phyloP scores from a whole-genome alignment of 768 basidiomycete species.

The Imleria badia region DNA sequence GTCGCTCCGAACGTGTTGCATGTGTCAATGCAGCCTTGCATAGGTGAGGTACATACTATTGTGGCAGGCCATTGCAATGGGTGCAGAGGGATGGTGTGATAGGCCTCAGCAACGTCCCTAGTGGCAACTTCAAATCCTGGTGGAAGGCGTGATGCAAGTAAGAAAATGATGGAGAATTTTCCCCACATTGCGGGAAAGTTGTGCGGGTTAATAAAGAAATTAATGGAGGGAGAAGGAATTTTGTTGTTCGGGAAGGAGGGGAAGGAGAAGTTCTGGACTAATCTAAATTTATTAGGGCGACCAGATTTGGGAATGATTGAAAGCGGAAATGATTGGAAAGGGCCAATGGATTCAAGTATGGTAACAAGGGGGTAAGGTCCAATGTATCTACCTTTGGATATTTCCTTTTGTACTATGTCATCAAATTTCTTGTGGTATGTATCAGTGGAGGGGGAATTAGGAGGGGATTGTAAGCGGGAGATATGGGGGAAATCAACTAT shows the following conservation, averaged over 20 bases:
- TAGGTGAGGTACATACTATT: neutral
- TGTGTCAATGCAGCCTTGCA: neutral
- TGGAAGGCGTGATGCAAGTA: neutral
- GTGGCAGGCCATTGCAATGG: neutral
- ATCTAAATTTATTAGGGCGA: no score
- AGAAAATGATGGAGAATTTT: neutral
- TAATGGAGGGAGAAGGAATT: neutral
- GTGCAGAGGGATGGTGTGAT: neutral
- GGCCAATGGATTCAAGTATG: neutral
- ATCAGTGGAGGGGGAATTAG: no score
- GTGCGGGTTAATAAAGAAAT: fast-evolving
- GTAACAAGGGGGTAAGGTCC: neutral
- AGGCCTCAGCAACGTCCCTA: neutral
- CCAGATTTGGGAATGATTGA: neutral
- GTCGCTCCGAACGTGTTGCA: neutral
- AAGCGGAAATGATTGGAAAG: neutral
- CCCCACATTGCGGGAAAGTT: neutral
- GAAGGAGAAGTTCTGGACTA: neutral
- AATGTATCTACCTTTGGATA: neutral
- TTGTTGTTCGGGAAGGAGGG: fast-evolving
- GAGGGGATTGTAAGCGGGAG: no score
- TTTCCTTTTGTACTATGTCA: neutral
- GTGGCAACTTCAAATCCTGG: neutral
- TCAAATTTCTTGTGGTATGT: no score
- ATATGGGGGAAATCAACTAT: no score